A percentile compares a stretch with the other conserved stretches of the same genome.
These are phyloP conservation scores for Colletotrichum caudatum DNA, from an alignment of 2,329 filamentous ascomycete genomes.

Conservation along the genomic window DNA sequence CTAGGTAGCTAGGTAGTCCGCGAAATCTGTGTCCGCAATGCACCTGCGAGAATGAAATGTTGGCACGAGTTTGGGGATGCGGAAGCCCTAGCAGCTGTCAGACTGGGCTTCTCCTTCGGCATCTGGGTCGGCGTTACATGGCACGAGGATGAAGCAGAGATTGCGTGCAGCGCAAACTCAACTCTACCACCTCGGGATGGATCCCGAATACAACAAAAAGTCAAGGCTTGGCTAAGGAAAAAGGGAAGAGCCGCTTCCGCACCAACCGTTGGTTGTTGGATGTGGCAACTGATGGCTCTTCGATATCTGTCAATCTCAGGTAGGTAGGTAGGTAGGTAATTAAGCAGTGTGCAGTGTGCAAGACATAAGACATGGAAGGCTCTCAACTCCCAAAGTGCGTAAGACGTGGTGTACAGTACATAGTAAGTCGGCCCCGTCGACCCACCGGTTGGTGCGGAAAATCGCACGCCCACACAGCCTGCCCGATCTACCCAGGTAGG, in stretches of 20 bases:
- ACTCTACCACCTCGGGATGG: conserved; percentile 5
- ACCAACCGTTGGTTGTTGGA: background rate
- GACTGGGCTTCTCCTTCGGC: conserved; percentile 16
- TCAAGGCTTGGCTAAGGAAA: background rate
- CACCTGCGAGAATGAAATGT: background rate
- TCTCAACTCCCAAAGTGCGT: background rate
- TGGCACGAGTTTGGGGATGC: background rate
- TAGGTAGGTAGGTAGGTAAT: too few relatives aligned
- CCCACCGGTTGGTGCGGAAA: conserved; percentile 8
- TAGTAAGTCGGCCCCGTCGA: background rate
- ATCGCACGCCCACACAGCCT: conserved; percentile 17
- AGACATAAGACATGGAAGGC: conserved; percentile 14
- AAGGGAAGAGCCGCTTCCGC: conserved; percentile 2
- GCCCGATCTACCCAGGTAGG: background rate
- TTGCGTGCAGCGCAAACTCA: conserved; percentile 20
- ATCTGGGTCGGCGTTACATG: conserved; percentile 11
- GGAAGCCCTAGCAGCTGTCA: background rate
- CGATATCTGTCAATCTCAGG: background rate
- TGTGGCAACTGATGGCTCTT: background rate
- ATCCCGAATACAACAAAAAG: background rate
- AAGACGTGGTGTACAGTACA: background rate
- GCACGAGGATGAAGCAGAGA: conserved; percentile 18
- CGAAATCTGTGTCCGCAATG: background rate
- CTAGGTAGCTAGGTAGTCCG: too few relatives aligned
- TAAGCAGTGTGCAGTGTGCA: background rate